Conservation (phyloP, 2,329 filamentous ascomycete species). For the Phialocephala sp. region DNA sequence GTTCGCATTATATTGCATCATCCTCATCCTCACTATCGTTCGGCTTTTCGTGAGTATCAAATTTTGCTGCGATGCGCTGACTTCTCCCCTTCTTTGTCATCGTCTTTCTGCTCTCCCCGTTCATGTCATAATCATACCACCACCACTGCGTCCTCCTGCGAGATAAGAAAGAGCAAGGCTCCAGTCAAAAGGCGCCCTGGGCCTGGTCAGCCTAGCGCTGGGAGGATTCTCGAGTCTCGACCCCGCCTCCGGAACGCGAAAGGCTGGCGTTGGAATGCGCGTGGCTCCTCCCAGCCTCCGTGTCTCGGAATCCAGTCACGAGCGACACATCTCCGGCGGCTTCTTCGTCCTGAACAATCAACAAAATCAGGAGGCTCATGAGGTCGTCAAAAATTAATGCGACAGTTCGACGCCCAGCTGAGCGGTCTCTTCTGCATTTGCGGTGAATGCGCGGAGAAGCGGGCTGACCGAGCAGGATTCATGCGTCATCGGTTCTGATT, state of each 20-base stretch:
- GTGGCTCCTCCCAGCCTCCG: neutral
- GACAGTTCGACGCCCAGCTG: neutral
- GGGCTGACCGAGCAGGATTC: conserved; percentile 13
- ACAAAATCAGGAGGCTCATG: neutral
- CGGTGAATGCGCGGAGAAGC: neutral
- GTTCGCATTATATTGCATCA: conserved; percentile 1
- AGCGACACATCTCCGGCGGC: neutral
- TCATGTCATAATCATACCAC: conserved; percentile 7
- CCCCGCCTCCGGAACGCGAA: conserved; percentile 19
- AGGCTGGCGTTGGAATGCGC: conserved; percentile 4
- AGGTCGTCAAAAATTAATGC: neutral
- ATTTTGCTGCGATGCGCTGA: conserved; percentile 4
- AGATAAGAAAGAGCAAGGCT: conserved; percentile 1
- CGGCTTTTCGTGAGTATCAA: neutral
- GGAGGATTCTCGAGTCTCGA: neutral
- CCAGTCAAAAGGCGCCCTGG: neutral
- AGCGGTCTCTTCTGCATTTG: neutral
- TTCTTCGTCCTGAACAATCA: neutral
- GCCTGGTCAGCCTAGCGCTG: conserved; percentile 1
- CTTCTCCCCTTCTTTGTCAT: conserved; percentile 11
- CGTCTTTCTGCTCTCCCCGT: neutral
- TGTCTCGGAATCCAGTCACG: conserved; percentile 16
- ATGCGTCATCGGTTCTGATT: conserved; percentile 23
- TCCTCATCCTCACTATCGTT: neutral
- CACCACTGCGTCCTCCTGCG: neutral